Conservation (phyloP, 1,284 basidiomycete genomes). For the Microbotryomycetes sp. region DNA sequence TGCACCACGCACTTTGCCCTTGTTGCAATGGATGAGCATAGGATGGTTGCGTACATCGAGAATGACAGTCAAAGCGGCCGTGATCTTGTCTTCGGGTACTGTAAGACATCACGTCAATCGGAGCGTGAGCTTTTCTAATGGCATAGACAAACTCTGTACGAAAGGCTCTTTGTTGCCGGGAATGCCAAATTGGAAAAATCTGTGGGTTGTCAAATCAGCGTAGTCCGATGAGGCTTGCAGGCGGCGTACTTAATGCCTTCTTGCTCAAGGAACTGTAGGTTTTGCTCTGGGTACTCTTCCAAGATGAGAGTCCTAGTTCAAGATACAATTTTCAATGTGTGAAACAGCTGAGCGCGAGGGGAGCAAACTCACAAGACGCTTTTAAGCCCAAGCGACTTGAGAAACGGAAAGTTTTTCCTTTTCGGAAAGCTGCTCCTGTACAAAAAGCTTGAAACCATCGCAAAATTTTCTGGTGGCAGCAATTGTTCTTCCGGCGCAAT, state of each 20-base stretch:
- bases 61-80: slow-evolving; percentile 48
- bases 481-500: slow-evolving; percentile 23
- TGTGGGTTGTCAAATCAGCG: slow-evolving; percentile 11
- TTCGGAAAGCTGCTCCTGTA: slow-evolving; percentile 50
- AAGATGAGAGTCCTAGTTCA: slow-evolving; percentile 44
- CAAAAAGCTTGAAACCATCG: slow-evolving; percentile 45
- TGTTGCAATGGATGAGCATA: slow-evolving; percentile 53
- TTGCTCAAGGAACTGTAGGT: slow-evolving; percentile 44
- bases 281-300: slow-evolving; percentile 50
- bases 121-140: too few species aligned
- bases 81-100: slow-evolving; percentile 50
- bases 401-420: slow-evolving; percentile 49
- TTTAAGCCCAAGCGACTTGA: slow-evolving; percentile 48
- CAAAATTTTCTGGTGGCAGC: slow-evolving; percentile 46
- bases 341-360: slow-evolving; percentile 8
- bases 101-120: too few species aligned
- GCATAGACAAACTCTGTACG: slow-evolving; percentile 40
- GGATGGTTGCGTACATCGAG: slow-evolving; percentile 51
- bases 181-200: slow-evolving; percentile 49
- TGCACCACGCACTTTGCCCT: slow-evolving; percentile 46
- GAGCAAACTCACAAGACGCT: slow-evolving; percentile 46
- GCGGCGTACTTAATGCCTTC: slow-evolving; percentile 41
- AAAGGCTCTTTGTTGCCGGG: slow-evolving; percentile 52
- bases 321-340: background rate
- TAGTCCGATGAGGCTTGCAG: background rate